Evolutionary conservation across 805 yeast species (phyloP).

Genomic region (Saccharomycopsis oosterbeekiorum): DNA sequence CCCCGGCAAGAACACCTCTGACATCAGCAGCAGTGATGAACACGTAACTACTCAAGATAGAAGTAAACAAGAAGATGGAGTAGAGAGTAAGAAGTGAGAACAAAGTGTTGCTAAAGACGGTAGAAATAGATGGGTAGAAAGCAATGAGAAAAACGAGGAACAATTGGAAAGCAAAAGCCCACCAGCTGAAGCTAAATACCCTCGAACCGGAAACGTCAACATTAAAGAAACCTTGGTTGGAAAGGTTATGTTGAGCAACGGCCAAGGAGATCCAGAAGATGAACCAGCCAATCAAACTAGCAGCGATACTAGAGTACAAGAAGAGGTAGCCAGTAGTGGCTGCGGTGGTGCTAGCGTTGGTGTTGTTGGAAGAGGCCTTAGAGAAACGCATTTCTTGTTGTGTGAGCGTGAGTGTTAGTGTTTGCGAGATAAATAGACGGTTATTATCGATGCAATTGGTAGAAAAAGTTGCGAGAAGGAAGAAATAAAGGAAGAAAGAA

Average conservation of each 20-base stretch:
- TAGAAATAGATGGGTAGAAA: background rate
- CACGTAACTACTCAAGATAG: background rate
- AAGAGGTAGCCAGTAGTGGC: background rate
- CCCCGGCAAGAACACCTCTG: conserved; percentile 1
- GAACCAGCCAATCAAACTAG: background rate
- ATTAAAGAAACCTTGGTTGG: background rate
- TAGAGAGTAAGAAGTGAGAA: background rate
- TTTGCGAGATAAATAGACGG: too few relatives aligned
- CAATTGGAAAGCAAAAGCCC: conserved; percentile 5
- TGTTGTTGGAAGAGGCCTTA: background rate
- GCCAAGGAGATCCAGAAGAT: conserved; percentile 1
- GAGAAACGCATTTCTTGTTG: background rate
- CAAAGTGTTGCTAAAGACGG: background rate
- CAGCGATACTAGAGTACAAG: background rate
- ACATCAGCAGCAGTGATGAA: background rate
- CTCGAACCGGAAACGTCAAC: background rate
- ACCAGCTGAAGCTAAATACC: background rate
- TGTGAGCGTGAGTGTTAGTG: background rate
- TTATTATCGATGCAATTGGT: too few relatives aligned
- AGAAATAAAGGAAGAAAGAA: too few relatives aligned
- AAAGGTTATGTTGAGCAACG: background rate
- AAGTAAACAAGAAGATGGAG: background rate
- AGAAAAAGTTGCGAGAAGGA: too few relatives aligned
- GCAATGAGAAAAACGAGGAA: background rate
- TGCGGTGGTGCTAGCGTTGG: too few relatives aligned